Percentiles rank a stretch among this genome's conserved stretches.
Evolutionary conservation across 352 stramenopile genomes (phyloP).

Genomic region (Chloridella minuta): DNA sequence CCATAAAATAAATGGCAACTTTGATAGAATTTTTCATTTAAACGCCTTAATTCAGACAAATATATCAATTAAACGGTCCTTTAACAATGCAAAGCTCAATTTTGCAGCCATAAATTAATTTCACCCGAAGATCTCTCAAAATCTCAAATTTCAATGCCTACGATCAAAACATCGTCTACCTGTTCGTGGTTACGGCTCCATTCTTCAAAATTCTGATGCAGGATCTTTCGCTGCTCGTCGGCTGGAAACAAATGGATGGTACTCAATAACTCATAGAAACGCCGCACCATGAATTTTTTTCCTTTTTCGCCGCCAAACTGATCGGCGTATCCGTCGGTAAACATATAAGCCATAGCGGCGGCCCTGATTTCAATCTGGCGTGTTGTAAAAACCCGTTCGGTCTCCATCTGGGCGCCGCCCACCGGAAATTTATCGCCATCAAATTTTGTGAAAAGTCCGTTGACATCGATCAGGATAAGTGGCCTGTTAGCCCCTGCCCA

Average conservation of each 20-base stretch:
- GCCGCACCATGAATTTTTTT: not conserved
- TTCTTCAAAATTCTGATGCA: not conserved
- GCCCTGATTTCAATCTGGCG: not conserved
- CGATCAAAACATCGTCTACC: not conserved
- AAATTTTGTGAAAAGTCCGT: not conserved
- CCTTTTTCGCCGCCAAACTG: not conserved
- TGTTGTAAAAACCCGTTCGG: not conserved
- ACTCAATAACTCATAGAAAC: not conserved
- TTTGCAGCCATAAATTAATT: too few species aligned
- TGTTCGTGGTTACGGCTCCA: not conserved
- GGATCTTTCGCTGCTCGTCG: not conserved
- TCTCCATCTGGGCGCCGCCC: not conserved
- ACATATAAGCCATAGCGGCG: not conserved
- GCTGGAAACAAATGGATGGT: not conserved
- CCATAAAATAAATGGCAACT: too few species aligned
- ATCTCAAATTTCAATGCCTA: not conserved
- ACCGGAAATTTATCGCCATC: not conserved
- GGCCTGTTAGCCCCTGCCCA: not conserved
- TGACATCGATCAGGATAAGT: not conserved
- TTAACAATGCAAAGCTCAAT: too few species aligned
- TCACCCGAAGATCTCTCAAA: too few species aligned
- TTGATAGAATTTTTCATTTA: too few species aligned
- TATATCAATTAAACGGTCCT: too few species aligned
- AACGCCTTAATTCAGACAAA: too few species aligned
- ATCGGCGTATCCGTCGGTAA: not conserved